Conservation (phyloP, 2,329 filamentous ascomycete genomes). For the Pseudogymnoascus sp. region DNA sequence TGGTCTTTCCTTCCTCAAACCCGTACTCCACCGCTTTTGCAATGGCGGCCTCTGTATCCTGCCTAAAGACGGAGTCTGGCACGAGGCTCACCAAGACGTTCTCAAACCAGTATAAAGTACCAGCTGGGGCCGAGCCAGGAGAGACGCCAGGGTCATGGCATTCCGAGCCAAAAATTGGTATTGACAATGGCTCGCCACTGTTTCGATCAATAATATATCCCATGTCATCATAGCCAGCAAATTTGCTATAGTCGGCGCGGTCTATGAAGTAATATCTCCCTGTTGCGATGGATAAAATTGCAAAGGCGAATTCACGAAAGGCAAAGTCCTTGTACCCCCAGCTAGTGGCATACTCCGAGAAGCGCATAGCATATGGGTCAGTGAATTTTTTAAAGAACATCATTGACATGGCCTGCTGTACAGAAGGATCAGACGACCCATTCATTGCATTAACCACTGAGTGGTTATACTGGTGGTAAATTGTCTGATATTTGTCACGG, state of each 20-base stretch:
- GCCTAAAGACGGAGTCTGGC: background rate
- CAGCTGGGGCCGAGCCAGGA: background rate
- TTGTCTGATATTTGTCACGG: background rate
- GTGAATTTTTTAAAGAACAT: background rate
- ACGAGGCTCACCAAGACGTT: background rate
- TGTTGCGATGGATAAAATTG: background rate
- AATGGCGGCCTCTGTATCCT: background rate
- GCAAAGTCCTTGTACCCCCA: background rate
- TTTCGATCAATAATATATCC: background rate
- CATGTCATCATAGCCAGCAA: background rate
- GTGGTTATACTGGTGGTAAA: background rate
- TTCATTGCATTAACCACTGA: background rate
- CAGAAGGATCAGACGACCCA: background rate
- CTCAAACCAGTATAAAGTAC: slow-evolving; percentile 3
- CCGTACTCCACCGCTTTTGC: background rate
- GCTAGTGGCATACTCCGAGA: background rate
- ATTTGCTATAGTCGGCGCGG: background rate
- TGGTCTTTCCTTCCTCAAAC: background rate
- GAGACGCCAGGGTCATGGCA: background rate
- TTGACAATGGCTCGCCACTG: background rate
- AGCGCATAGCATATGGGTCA: background rate
- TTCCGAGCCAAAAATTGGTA: background rate
- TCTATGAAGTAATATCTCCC: background rate
- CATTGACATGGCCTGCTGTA: background rate
- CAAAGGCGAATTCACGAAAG: background rate